phyloP scores from a whole-genome alignment of 2,329 filamentous ascomycete species.

The Xylariaceae sp. region DNA sequence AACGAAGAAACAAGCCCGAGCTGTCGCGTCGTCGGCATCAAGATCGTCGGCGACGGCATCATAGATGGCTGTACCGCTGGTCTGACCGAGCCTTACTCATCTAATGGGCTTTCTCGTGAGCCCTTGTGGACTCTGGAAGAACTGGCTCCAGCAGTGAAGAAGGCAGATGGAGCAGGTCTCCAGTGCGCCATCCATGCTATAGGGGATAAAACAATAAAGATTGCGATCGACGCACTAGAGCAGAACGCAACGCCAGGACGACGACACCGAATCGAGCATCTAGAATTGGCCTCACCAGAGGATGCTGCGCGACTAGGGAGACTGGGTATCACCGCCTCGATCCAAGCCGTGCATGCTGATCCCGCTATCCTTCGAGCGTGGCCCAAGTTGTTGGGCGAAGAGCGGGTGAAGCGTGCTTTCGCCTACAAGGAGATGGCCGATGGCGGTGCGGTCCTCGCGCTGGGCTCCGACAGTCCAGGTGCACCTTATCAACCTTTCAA shows the following conservation, averaged over 20 bases:
- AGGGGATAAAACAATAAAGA: conserved; percentile 57
- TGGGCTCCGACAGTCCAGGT: conserved; percentile 47
- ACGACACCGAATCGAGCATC: conserved; percentile 63
- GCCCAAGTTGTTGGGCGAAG: conserved; percentile 53
- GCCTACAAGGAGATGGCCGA: conserved; percentile 59
- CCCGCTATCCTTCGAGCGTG: conserved; percentile 62
- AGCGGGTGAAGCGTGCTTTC: conserved; percentile 57
- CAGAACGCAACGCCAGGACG: conserved; percentile 39
- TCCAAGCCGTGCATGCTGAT: conserved; percentile 58
- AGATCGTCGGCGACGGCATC: conserved; percentile 64
- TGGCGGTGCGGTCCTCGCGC: conserved; percentile 42
- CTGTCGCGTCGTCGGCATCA: conserved; percentile 56
- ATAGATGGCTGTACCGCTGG: conserved; percentile 65
- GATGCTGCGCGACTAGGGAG: conserved; percentile 56
- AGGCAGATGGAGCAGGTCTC: conserved; percentile 52
- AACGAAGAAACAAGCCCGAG: conserved; percentile 44
- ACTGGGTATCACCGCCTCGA: conserved; percentile 58
- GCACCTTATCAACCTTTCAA: conserved; percentile 42
- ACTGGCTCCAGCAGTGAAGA: conserved; percentile 51
- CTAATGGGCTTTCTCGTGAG: conserved; percentile 43
- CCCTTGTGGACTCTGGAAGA: conserved; percentile 55
- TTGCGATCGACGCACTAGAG: conserved; percentile 56
- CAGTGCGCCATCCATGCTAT: conserved; percentile 66
- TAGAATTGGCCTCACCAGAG: conserved; percentile 55
- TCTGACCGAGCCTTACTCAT: conserved; percentile 55